These are phyloP conservation scores for Davidsoniella neocaledoniae DNA, from an alignment of 2,329 filamentous ascomycete genomes.

Conservation along the genomic window DNA sequence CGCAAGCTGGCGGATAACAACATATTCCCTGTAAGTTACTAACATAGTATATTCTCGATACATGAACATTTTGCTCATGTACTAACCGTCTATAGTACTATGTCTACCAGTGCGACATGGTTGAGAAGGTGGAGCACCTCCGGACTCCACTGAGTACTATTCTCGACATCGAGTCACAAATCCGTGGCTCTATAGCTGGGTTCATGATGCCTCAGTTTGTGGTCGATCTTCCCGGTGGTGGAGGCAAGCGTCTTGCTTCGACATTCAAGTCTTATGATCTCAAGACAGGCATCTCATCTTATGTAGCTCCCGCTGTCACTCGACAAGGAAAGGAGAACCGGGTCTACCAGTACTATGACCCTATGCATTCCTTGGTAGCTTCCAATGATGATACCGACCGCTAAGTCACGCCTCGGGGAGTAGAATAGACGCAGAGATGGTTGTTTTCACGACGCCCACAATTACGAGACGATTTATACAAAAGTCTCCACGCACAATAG, in stretches of 20 bases:
- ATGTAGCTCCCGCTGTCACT: slow-evolving; percentile 36
- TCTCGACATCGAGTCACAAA: slow-evolving; percentile 37
- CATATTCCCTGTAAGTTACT: slow-evolving; percentile 33
- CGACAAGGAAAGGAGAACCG: slow-evolving; percentile 27
- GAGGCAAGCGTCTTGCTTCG: slow-evolving; percentile 43
- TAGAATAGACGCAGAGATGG: no score
- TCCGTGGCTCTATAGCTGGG: slow-evolving; percentile 43
- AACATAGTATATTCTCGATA: not conserved
- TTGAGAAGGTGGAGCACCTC: slow-evolving; percentile 41
- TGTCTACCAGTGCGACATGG: slow-evolving; percentile 49
- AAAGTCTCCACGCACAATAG: not conserved
- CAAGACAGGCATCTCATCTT: slow-evolving; percentile 35
- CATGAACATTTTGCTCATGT: not conserved
- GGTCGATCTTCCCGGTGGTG: slow-evolving; percentile 45
- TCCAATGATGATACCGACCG: not conserved
- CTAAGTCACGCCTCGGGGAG: no score
- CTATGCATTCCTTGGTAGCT: slow-evolving; percentile 18
- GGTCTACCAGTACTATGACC: slow-evolving; percentile 42
- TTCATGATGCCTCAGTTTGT: slow-evolving; percentile 47
- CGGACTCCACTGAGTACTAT: slow-evolving; percentile 43
- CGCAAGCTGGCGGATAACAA: slow-evolving; percentile 36
- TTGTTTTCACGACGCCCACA: no score
- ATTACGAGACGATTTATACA: no score
- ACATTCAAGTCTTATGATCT: slow-evolving; percentile 36
- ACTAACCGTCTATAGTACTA: slow-evolving; percentile 33